Conservation (phyloP, 306 rosid genomes). For the Cucurbita maxima region DNA sequence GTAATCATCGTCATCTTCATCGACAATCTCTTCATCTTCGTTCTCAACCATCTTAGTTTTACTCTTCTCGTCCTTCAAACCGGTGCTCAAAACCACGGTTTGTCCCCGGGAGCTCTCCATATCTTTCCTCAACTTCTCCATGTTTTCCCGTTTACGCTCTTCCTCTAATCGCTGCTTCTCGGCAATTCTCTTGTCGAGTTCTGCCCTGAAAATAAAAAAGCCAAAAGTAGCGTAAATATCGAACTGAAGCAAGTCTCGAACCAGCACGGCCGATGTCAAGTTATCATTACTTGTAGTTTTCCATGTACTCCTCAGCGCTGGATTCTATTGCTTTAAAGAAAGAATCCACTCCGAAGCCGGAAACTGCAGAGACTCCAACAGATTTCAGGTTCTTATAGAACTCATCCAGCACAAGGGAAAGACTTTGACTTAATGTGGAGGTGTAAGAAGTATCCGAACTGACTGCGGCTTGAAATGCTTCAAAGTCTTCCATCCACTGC, state of each 20-base stretch:
- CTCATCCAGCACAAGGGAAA: constrained; percentile 63
- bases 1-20: constrained; percentile 23
- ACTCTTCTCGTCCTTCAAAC: constrained; percentile 35
- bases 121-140: constrained; percentile 62
- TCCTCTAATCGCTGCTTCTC: constrained; percentile 74
- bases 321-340: constrained; percentile 60
- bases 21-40: constrained; percentile 26
- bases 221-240: neutral
- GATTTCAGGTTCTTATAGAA: constrained; percentile 63
- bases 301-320: constrained; percentile 72
- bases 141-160: constrained; percentile 51
- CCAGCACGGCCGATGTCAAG: neutral
- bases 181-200: constrained; percentile 62
- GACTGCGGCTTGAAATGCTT: constrained; percentile 56
- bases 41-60: constrained; percentile 34
- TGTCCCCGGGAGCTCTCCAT: constrained; percentile 51
- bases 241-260: neutral
- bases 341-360: constrained; percentile 65
- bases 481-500: constrained; percentile 91
- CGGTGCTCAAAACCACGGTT: constrained; percentile 64
- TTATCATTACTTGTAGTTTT: constrained; percentile 38
- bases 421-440: constrained; percentile 53
- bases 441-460: constrained; percentile 44
- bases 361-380: constrained; percentile 71
- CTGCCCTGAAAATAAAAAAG: constrained; percentile 35